Evolutionary conservation across 306 rosid genomes (phyloP).

Genomic region (Erythrophleum fordii): DNA sequence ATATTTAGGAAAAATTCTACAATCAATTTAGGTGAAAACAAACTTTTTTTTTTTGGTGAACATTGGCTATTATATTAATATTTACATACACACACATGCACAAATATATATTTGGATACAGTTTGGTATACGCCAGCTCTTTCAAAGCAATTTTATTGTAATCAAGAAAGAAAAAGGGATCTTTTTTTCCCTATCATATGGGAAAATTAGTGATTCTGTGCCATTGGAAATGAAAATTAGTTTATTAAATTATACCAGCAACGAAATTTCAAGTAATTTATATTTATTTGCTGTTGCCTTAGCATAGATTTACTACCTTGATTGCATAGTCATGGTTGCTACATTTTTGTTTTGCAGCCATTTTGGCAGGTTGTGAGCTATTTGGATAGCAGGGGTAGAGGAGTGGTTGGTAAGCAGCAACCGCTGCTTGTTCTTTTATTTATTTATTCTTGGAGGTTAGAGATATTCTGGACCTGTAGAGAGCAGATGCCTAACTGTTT

Average conservation of each 20-base stretch:
- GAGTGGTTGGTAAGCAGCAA: conserved; percentile 81
- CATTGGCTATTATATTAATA: background rate
- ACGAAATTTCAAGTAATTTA: conserved; percentile 1
- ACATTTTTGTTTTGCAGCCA: conserved; percentile 65
- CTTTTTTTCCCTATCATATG: background rate
- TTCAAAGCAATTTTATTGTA: background rate
- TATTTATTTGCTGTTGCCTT: conserved; percentile 26
- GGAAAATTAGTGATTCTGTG: conserved; percentile 20
- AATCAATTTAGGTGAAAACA: background rate
- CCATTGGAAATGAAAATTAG: conserved; percentile 11
- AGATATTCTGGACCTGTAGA: conserved; percentile 8
- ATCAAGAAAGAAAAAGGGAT: background rate
- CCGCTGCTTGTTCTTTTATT: conserved; percentile 15
- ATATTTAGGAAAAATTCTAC: background rate
- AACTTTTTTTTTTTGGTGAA: background rate
- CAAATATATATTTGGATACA: background rate
- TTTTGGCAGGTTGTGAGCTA: conserved; percentile 86
- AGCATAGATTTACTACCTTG: background rate
- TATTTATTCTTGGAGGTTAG: too few species aligned
- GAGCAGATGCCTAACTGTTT: conserved; percentile 34
- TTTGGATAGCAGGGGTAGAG: conserved; percentile 71
- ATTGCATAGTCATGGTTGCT: background rate
- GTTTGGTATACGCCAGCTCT: too few species aligned
- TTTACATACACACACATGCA: background rate
- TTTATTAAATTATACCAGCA: background rate